A percentile compares a stretch with the other conserved stretches of the same genome.
These are phyloP conservation scores for Dissophora ornata DNA, from an alignment of 192 early-diverging fungal genomes.

Conservation along the genomic window DNA sequence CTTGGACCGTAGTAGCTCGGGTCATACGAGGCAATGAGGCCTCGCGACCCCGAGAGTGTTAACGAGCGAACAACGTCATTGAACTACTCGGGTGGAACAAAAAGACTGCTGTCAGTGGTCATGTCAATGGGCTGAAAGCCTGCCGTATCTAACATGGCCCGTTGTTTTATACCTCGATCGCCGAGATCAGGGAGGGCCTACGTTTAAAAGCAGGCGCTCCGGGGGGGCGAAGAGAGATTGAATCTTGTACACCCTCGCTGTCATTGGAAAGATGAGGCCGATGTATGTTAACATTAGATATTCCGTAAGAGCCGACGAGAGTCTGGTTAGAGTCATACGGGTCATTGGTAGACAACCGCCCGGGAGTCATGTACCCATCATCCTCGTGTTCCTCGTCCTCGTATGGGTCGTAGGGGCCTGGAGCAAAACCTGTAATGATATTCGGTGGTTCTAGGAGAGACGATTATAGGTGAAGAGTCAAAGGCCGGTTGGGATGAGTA, in stretches of 20 bases:
- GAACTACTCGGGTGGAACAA: slow-evolving; percentile 22
- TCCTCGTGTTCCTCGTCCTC: slow-evolving; percentile 49
- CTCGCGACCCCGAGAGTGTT: slow-evolving; percentile 35
- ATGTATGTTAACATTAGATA: slow-evolving; percentile 28
- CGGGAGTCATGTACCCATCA: slow-evolving; percentile 51
- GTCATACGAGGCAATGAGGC: slow-evolving; percentile 33
- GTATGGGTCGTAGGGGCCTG: slow-evolving; percentile 45
- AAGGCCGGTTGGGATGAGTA: too few relatives aligned
- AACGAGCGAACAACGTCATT: slow-evolving; percentile 50
- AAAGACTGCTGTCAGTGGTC: too few relatives aligned
- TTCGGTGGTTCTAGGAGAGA: slow-evolving; percentile 14
- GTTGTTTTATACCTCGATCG: slow-evolving; percentile 58
- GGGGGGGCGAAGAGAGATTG: slow-evolving; percentile 40
- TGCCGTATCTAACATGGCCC: too few relatives aligned
- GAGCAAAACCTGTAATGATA: slow-evolving; percentile 17
- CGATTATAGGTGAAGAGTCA: neutral
- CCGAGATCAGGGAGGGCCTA: slow-evolving; percentile 64
- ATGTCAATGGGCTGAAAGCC: too few relatives aligned
- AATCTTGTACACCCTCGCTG: slow-evolving; percentile 49
- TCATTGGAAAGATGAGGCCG: slow-evolving; percentile 36
- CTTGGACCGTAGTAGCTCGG: slow-evolving; percentile 47
- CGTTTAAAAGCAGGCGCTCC: slow-evolving; percentile 17
- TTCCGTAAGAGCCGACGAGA: slow-evolving; percentile 20
- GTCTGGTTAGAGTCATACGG: slow-evolving; percentile 25
- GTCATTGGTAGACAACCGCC: slow-evolving; percentile 31